phyloP scores from a whole-genome alignment of 78 protist species.

The Guillardia theta region DNA sequence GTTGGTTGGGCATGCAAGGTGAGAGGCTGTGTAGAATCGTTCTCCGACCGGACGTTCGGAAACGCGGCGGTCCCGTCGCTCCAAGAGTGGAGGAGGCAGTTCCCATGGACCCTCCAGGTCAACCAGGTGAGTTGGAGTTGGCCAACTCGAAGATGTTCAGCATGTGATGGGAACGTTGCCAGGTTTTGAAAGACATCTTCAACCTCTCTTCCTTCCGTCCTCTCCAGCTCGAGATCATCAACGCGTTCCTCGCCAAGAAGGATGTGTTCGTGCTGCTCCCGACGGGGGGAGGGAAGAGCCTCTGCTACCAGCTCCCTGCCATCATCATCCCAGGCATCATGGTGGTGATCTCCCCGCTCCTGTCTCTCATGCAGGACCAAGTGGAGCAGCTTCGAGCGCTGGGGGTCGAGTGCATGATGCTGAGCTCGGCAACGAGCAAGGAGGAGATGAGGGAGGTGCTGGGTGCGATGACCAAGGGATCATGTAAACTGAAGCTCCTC shows the following conservation, averaged over 20 bases:
- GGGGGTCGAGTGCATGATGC: not conserved
- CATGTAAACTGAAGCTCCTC: conserved; percentile 46
- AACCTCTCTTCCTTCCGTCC: conserved; percentile 14
- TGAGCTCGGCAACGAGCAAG: not conserved
- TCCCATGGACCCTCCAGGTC: no score
- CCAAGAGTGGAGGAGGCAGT: no score
- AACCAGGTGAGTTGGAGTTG: no score
- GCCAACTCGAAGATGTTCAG: no score
- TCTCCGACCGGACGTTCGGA: no score
- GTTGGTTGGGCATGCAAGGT: not conserved
- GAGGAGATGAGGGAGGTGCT: not conserved
- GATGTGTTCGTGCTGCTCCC: conserved; percentile 95
- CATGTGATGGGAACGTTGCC: not conserved
- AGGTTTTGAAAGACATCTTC: not conserved
- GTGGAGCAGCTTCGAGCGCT: conserved; percentile 21
- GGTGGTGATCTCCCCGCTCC: conserved; percentile 94
- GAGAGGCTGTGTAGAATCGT: no score
- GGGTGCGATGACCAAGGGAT: not conserved
- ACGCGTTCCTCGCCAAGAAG: not conserved
- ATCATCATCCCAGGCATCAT: conserved; percentile 49
- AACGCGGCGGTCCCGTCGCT: no score
- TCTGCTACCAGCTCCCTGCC: conserved; percentile 81
- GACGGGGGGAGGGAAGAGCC: conserved; percentile 99
- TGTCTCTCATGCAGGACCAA: conserved; percentile 98
- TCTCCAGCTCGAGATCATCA: not conserved